Evolutionary conservation across 192 early-diverging fungal species (phyloP), one percentile per base, ranked within the genome.

Genomic region (Globomyces pollinis-pini): DNA sequence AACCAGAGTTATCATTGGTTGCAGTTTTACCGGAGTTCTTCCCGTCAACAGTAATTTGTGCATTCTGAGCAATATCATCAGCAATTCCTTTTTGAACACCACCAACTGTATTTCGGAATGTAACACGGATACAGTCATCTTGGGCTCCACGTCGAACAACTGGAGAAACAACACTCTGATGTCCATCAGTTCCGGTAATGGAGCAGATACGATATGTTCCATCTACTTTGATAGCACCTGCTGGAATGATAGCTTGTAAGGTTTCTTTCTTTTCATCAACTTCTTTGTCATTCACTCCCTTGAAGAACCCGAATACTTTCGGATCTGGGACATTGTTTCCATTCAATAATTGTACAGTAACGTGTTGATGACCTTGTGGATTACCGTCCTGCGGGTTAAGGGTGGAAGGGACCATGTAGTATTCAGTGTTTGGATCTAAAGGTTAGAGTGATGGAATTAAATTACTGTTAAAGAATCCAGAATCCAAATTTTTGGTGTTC

Each of bases 391-490:
- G 18, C 11, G 61, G 24, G 66, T 68, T 57, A 31, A 74, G 72
- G 18, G 72, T 70, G 38, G 69, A 64, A n/a, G 72, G 72, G 36
- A 59, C 43, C 8, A 62, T 13, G 63, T 75, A 75, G 65, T 75
- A 75, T 20, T 44, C n/a, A 7, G 30, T 45, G 12, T 76, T 44
- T 30, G 73, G 58, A 56, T 69, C 65, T 34, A 57, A 58, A n/a
- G n/a, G n/a, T n/a, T n/a, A n/a, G n/a, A n/a, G n/a, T n/a, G n/a
- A n/a, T n/a, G n/a, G n/a, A n/a, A n/a, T n/a, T n/a, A n/a, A n/a
- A n/a, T n/a, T n/a, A n/a, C n/a, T 65, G 54, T 66, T 60, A 38
- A 76, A 76, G 64, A 76, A 76, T 33, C 74, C 74, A 50, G 74
- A 63, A 39, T 59, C 55, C 20, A 76, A 39, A 59, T 73, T 73